Conservation (phyloP, 208 protist species). For the Entamoeba invadens region DNA sequence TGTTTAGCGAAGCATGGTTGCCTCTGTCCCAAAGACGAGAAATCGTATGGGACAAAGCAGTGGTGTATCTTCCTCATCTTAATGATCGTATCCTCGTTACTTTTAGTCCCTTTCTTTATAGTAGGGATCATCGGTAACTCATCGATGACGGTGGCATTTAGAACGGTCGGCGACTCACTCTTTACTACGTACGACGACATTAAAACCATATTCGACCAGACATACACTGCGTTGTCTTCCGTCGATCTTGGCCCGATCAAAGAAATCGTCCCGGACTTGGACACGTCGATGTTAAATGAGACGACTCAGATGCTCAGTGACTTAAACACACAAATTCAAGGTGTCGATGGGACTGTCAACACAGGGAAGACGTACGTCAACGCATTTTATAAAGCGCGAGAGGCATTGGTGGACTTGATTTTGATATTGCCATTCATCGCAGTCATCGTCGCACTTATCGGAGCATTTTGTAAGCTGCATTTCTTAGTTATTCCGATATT, state of each 20-base stretch:
- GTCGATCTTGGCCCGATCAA: not conserved
- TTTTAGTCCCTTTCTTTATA: not conserved
- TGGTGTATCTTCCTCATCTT: not conserved
- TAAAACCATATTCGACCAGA: not conserved
- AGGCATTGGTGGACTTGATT: not conserved
- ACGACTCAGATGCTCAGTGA: not conserved
- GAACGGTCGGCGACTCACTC: not conserved
- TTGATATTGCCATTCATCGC: not conserved
- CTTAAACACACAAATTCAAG: not conserved
- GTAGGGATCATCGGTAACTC: not conserved
- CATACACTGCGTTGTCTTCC: not conserved
- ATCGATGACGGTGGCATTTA: not conserved
- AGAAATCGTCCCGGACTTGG: not conserved
- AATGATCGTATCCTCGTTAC: not conserved
- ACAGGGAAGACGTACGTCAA: not conserved
- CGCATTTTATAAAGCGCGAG: not conserved
- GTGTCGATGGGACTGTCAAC: not conserved
- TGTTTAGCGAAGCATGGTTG: not conserved
- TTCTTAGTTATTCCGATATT: not conserved
- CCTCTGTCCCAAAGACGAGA: not conserved
- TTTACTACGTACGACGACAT: not conserved
- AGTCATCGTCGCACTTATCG: not conserved
- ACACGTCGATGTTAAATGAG: not conserved
- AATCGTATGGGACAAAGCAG: not conserved
- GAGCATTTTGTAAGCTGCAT: not conserved